Evolutionary conservation across 2,329 filamentous ascomycete species (phyloP), one percentile per base, ranked within the genome.

Genomic region (Amesomyces nigricolor): DNA sequence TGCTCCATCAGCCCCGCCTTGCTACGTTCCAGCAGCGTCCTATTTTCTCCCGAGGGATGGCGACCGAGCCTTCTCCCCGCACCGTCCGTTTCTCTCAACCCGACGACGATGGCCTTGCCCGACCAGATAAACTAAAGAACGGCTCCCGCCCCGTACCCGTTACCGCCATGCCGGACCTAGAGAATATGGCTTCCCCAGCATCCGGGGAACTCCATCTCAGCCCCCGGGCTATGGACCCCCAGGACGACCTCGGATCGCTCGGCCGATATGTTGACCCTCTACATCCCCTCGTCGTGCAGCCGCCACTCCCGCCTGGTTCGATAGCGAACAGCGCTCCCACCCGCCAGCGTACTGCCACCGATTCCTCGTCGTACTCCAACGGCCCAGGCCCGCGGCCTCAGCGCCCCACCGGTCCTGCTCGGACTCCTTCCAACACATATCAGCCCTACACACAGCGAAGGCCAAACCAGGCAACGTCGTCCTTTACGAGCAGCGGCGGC

Each of bases 351-450:
- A 49, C 56, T 49, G 58, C 62, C 54, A 55, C 61, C 53, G 66
- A 64, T 54, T 65, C 63, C 46, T 62, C 63, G 22, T 63, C 60
- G 11, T 68, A 66, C 38, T 46, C 53, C 51, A 72, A 71, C 54
- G 67, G 68, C 44, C 55, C 64, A 47, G 46, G 69, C 17, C 55
- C 68, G 52, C 75, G 85, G 64, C 77, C 80, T 26, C 83, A 87
- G 64, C 81, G 88, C 61, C 87, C 88, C 14, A 78, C 81, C 5
- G 85, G 77, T 22, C 87, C 88, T 16, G 79, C 81, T 52, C 78
- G 88, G 65, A 91, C 87, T 4, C 87, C 87, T 1, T 92, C 88
- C 30, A 89, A 79, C 68, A 91, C 89, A 32, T 94, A 94, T 69
- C 87, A 88, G 60, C 85, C 85, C 62, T 84, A 86, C 45, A 78